These are phyloP conservation scores for Santalum album DNA, from an alignment of 164 flowering plant genomes.

Conservation along the genomic window DNA sequence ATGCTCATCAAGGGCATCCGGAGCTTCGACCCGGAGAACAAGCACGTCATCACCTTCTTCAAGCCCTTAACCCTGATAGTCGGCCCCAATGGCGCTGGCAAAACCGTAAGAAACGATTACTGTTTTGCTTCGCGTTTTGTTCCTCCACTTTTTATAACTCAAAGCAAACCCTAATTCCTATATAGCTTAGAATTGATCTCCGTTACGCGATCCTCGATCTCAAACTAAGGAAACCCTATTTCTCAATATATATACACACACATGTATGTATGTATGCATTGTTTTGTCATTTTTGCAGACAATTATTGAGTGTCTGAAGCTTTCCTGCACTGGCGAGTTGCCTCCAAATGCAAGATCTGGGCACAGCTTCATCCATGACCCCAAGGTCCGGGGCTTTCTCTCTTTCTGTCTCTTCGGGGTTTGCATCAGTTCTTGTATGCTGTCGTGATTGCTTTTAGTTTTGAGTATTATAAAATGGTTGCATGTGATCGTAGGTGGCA, in stretches of 20 bases:
- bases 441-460: background rate
- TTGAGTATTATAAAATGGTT: background rate
- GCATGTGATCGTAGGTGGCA: constrained; percentile 46
- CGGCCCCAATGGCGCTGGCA: constrained; percentile 95
- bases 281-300: constrained; percentile 36
- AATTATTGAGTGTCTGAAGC: constrained; percentile 93
- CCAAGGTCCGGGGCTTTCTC: constrained; percentile 47
- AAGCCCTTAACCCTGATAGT: constrained; percentile 90
- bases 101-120: constrained; percentile 40
- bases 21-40: constrained; percentile 96
- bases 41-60: constrained; percentile 89
- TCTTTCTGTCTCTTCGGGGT: too few species aligned
- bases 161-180: too few species aligned
- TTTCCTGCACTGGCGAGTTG: constrained; percentile 90
- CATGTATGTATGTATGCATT: too few species aligned
- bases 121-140: background rate
- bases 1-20: constrained; percentile 98
- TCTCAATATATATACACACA: too few species aligned
- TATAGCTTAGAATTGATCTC: too few species aligned
- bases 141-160: background rate
- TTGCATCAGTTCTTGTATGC: too few species aligned
- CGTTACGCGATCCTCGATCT: too few species aligned
- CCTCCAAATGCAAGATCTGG: constrained; percentile 98
- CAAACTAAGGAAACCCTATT: too few species aligned
- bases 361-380: constrained; percentile 95